Evolutionary conservation across 1,139 yeast genomes (phyloP).

Genomic region (Pichia sp.): DNA sequence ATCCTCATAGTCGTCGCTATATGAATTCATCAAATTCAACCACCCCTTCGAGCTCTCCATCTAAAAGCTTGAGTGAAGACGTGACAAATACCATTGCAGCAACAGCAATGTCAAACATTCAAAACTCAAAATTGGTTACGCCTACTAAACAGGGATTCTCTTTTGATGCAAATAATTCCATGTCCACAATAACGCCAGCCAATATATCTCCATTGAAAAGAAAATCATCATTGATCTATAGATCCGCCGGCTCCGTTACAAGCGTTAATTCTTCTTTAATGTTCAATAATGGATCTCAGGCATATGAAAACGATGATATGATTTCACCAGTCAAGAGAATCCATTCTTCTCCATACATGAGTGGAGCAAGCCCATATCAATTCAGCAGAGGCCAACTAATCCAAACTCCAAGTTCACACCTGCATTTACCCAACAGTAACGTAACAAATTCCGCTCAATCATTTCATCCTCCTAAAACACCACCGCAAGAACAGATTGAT

Average conservation of each 20-base stretch:
- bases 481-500: slow-evolving; percentile 17
- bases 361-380: slow-evolving; percentile 14
- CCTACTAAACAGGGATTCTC: slow-evolving; percentile 5
- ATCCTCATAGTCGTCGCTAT: background rate
- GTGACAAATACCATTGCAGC: slow-evolving; percentile 13
- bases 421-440: background rate
- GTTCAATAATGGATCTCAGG: slow-evolving; percentile 1
- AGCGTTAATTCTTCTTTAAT: slow-evolving; percentile 1
- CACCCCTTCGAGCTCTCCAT: slow-evolving; percentile 12
- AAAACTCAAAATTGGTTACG: slow-evolving; percentile 9
- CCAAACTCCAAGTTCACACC: slow-evolving; percentile 13
- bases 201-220: slow-evolving; percentile 22
- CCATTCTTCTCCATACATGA: slow-evolving; percentile 22
- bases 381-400: slow-evolving; percentile 5
- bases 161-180: slow-evolving; percentile 5
- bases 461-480: slow-evolving; percentile 18
- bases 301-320: slow-evolving; percentile 3
- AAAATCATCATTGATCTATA: slow-evolving; percentile 10
- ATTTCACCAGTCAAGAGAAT: slow-evolving; percentile 23
- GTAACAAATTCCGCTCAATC: too few relatives aligned
- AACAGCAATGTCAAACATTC: slow-evolving; percentile 14
- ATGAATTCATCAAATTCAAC: slow-evolving; percentile 8
- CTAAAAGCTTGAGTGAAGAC: slow-evolving; percentile 12
- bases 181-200: slow-evolving; percentile 7
- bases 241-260: slow-evolving; percentile 1